Percentiles rank a stretch among this genome's conserved stretches.
Conservation (phyloP, 2,329 filamentous ascomycete species). For the Microthyrium microscopicum region DNA sequence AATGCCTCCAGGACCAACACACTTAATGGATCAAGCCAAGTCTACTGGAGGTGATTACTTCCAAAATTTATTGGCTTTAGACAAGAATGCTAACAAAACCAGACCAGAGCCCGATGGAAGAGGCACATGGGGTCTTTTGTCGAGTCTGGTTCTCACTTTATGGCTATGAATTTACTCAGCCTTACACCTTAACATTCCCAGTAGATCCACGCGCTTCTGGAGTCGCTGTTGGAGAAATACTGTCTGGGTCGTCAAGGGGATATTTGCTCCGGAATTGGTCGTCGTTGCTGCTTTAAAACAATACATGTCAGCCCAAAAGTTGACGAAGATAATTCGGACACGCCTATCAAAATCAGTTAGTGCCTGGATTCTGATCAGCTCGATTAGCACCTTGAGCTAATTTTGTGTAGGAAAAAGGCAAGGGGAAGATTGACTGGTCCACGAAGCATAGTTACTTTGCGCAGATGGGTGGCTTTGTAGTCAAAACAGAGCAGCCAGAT, state of each 20-base stretch:
- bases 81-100: no score
- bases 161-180: conserved; percentile 15
- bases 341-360: background rate
- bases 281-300: conserved; percentile 14
- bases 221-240: conserved; percentile 7
- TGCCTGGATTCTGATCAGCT: no score
- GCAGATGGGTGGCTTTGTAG: conserved; percentile 4
- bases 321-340: conserved; percentile 8
- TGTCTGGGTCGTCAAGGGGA: conserved; percentile 12
- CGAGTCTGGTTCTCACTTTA: conserved; percentile 12
- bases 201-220: background rate
- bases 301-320: conserved; percentile 9
- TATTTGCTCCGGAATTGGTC: conserved; percentile 13
- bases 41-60: no score
- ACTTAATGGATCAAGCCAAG: no score
- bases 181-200: conserved; percentile 14
- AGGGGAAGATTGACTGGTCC: background rate
- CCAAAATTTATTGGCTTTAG: no score
- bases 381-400: no score
- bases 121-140: conserved; percentile 1
- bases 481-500: background rate
- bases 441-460: background rate
- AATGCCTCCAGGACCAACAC: no score
- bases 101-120: no score
- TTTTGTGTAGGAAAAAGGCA: no score